Base-by-base conservation (phyloP, 2,329 filamentous ascomycete genomes). In the Claviceps pazoutovae region DNA sequence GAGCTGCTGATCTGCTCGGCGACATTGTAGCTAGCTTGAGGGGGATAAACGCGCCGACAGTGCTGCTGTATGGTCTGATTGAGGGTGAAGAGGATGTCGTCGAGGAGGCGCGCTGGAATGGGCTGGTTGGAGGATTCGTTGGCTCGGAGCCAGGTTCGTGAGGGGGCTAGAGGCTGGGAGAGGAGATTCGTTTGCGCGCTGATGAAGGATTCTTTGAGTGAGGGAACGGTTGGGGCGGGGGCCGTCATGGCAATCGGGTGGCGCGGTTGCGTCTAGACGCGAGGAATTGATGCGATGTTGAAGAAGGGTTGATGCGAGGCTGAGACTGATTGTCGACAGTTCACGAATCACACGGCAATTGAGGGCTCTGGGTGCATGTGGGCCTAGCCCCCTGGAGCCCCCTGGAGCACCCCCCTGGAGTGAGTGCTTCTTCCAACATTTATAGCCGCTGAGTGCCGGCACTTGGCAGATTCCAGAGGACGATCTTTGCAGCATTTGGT, bases 1-100 rank as follows among this genome's bases (percentile, higher is more conserved):
- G 85, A 67, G 47, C 68, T 66, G 64, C 86, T 82, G 43, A 88
- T 80, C 68, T 88, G 84, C 68, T 86, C 83, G 2, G 84, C 83
- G 17, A 88, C 76, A 59, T 86, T 82, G 38, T 83, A 76, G 49
- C 76, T 79, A n/a, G 83, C 82, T 58, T 84, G 81, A 0, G 82
- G 76, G 16, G 80, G 75, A 62, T 86, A 86, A 5, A 80, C 80
- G 51, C 80, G 75, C 38, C 77, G 78, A 34, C 75, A 75, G 62
- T 88, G 84, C 57, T 83, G 80, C 56, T 77, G 75, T 14, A 87
- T 67, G 16, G 73, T 67, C 54, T 80, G 75, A 61, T 86, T 85
- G 13, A 86, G 69, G 42, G 73, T 73, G 56, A 71, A 68, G 4
- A 83, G 62, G 13, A 73, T 78, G 55, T 82, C 78, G 57, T 82